A percentile compares a stretch with the other conserved stretches of the same genome.
phyloP scores from a whole-genome alignment of 2,329 filamentous ascomycete species.

The Arthrocladium fulminans region DNA sequence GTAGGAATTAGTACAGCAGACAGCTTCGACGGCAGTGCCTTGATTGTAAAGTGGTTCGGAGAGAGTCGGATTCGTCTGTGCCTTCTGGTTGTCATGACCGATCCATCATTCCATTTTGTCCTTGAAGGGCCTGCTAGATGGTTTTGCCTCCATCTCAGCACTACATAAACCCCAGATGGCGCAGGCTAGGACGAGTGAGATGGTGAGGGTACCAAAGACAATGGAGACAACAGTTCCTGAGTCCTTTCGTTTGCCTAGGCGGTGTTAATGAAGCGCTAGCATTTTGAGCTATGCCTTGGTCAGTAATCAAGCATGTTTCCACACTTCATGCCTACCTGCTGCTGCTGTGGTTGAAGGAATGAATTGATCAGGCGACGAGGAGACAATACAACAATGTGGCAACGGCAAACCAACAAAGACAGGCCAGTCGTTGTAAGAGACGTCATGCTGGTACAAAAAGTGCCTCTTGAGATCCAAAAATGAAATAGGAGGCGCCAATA shows the following conservation, averaged over 20 bases:
- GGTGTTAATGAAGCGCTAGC: not conserved
- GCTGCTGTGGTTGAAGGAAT: too few species aligned
- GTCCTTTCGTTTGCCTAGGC: not conserved
- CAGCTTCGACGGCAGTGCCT: slow-evolving; percentile 13
- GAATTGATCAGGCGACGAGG: too few species aligned
- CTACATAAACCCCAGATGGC: slow-evolving; percentile 16
- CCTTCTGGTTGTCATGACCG: slow-evolving; percentile 2
- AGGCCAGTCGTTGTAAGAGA: too few species aligned
- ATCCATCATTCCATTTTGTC: slow-evolving; percentile 7
- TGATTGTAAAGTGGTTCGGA: slow-evolving; percentile 15
- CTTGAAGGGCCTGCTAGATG: slow-evolving; percentile 1
- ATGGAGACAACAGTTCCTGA: slow-evolving; percentile 4
- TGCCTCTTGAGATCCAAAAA: too few species aligned
- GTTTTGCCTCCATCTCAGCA: slow-evolving; percentile 16
- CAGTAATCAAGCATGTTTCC: not conserved
- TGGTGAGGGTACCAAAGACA: slow-evolving; percentile 14
- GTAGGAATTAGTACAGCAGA: slow-evolving; percentile 5
- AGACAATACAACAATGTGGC: too few species aligned
- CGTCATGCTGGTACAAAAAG: too few species aligned
- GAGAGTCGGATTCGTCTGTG: slow-evolving; percentile 7
- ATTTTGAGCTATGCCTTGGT: slow-evolving; percentile 1
- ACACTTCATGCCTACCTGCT: not conserved
- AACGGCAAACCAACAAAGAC: too few species aligned
- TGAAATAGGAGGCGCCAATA: too few species aligned
- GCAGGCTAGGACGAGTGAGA: slow-evolving; percentile 13